phyloP scores from a whole-genome alignment of 768 basidiomycete species.

The Kwoniella heveanensis region DNA sequence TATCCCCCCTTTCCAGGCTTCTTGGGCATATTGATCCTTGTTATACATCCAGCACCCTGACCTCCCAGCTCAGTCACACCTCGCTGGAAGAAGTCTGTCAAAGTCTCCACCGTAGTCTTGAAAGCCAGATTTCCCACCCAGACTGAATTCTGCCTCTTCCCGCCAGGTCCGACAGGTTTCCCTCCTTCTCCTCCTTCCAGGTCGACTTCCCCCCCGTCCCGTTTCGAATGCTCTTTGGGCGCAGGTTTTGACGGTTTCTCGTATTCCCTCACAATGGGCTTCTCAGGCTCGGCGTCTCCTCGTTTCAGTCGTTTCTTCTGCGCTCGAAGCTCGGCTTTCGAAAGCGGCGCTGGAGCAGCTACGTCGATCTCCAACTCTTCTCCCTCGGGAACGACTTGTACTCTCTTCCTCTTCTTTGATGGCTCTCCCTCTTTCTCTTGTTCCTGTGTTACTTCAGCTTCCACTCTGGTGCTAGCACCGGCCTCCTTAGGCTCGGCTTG shows the following conservation, averaged over 20 bases:
- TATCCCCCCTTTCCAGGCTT: constrained; percentile 60
- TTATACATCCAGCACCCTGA: constrained; percentile 31
- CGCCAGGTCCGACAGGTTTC: constrained; percentile 48
- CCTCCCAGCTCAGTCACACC: constrained; percentile 38
- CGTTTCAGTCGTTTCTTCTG: constrained; percentile 47
- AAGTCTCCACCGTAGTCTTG: constrained; percentile 76
- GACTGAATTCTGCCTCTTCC: constrained; percentile 76
- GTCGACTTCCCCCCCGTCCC: constrained; percentile 18
- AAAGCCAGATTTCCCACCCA: constrained; percentile 96
- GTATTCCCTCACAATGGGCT: constrained; percentile 30
- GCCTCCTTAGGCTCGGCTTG: not conserved
- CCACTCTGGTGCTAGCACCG: not conserved
- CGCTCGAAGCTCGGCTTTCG: constrained; percentile 51
- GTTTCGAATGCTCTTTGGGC: constrained; percentile 3
- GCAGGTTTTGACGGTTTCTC: constrained; percentile 9
- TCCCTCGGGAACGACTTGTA: constrained; percentile 24
- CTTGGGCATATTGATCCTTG: constrained; percentile 71
- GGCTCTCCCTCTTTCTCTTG: constrained; percentile 20
- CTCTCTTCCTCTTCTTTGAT: constrained; percentile 16
- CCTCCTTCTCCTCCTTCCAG: constrained; percentile 31
- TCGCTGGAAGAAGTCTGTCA: constrained; percentile 58
- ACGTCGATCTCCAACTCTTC: constrained; percentile 50
- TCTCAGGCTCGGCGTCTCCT: constrained; percentile 17
- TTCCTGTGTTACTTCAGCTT: not conserved
- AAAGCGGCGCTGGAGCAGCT: constrained; percentile 47